A percentile compares a stretch with the other conserved stretches of the same genome.
phyloP scores from a whole-genome alignment of 768 basidiomycete species.

The Megacollybia marginata region DNA sequence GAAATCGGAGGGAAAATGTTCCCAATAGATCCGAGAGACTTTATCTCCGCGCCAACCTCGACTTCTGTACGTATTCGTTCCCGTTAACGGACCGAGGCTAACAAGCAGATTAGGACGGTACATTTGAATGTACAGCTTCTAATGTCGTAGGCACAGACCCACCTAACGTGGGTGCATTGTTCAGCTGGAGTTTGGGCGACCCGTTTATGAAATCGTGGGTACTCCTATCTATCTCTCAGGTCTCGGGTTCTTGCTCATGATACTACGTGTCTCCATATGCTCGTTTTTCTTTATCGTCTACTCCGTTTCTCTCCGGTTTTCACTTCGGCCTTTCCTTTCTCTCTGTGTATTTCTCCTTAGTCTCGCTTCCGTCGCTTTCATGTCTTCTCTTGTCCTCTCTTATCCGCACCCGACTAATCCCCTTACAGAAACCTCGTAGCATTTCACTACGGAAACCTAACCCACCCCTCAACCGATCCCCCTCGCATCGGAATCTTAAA shows the following conservation, averaged over 20 bases:
- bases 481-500: conserved; percentile 65
- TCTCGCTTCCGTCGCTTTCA: too few species aligned
- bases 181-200: conserved; percentile 67
- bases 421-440: conserved; percentile 47
- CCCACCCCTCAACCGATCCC: conserved; percentile 57
- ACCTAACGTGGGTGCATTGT: conserved; percentile 42
- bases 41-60: conserved; percentile 22
- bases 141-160: conserved; percentile 57
- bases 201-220: conserved; percentile 69
- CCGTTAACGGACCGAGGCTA: conserved; percentile 13
- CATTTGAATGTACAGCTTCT: conserved; percentile 40
- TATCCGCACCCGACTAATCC: neutral
- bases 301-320: neutral
- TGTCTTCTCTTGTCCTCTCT: neutral
- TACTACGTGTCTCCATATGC: too few species aligned
- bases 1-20: conserved; percentile 61
- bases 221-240: too few species aligned
- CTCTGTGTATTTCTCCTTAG: too few species aligned
- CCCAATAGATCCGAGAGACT: conserved; percentile 66
- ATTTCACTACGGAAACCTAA: conserved; percentile 69
- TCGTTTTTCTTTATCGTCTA: neutral
- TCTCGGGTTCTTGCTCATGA: too few species aligned
- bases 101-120: conserved; percentile 25
- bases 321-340: too few species aligned
- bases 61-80: too few species aligned